Conservation (phyloP, 768 basidiomycete species). For the Tricholoma sp. region DNA sequence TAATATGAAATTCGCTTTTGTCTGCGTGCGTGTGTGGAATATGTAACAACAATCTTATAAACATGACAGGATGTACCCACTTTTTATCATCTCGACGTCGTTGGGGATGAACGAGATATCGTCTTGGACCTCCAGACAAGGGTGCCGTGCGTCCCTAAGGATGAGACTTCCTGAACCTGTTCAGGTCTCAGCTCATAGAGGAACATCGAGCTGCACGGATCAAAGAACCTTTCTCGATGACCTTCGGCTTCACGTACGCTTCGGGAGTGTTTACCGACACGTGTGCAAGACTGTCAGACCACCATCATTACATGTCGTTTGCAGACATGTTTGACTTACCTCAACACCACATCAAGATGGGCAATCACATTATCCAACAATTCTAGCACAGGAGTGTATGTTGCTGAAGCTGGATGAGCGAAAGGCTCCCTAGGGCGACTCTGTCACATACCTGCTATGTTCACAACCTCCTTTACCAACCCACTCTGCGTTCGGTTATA, state of each 20-base stretch:
- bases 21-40: slow-evolving; percentile 38
- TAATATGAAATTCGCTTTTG: slow-evolving; percentile 90
- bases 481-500: slow-evolving; percentile 76
- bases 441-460: slow-evolving; percentile 70
- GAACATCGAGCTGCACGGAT: neutral
- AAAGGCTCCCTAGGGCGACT: neutral
- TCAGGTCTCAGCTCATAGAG: neutral
- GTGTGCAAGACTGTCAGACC: slow-evolving; percentile 73
- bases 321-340: slow-evolving; percentile 39
- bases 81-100: slow-evolving; percentile 91
- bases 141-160: slow-evolving; percentile 86
- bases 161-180: slow-evolving; percentile 76
- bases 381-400: slow-evolving; percentile 88
- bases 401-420: slow-evolving; percentile 46
- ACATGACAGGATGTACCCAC: slow-evolving; percentile 29
- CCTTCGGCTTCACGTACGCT: slow-evolving; percentile 81
- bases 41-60: neutral
- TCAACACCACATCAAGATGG: slow-evolving; percentile 85
- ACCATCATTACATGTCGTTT: neutral
- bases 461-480: slow-evolving; percentile 89
- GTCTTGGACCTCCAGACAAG: slow-evolving; percentile 94
- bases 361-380: slow-evolving; percentile 79
- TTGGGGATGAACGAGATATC: slow-evolving; percentile 95
- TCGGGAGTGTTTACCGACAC: slow-evolving; percentile 84
- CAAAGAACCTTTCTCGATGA: slow-evolving; percentile 65